Percentiles rank a stretch among this genome's conserved stretches.
phyloP scores from a whole-genome alignment of 2,329 filamentous ascomycete genomes.

The Chlorencoelia australis region DNA sequence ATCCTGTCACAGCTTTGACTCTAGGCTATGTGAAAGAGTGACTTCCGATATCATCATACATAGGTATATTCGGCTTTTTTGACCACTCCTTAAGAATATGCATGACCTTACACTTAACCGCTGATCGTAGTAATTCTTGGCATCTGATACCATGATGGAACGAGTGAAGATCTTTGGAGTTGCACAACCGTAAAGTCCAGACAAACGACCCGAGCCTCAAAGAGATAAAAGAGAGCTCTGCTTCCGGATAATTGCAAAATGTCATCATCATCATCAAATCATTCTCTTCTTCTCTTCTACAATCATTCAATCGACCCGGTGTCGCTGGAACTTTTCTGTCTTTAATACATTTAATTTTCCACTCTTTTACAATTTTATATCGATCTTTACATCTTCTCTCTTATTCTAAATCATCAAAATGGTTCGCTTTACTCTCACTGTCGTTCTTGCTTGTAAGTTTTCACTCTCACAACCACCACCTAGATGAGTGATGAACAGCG shows the following conservation, averaged over 20 bases:
- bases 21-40: too few species aligned
- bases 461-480: background rate
- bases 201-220: background rate
- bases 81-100: too few species aligned
- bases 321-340: background rate
- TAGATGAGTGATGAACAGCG: background rate
- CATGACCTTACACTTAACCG: too few species aligned
- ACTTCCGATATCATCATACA: too few species aligned
- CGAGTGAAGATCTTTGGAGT: background rate
- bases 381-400: background rate
- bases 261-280: background rate
- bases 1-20: too few species aligned
- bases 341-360: background rate
- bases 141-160: background rate
- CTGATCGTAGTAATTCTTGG: background rate
- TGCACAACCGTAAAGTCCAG: background rate
- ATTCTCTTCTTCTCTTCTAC: background rate
- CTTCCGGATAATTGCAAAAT: background rate
- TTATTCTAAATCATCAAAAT: background rate
- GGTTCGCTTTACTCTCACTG: background rate
- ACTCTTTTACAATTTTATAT: background rate
- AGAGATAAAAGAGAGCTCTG: background rate
- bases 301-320: background rate
- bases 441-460: background rate
- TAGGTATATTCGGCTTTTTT: too few species aligned